Conservation (phyloP, 257 asterid genomes). For the Verbena officinalis region DNA sequence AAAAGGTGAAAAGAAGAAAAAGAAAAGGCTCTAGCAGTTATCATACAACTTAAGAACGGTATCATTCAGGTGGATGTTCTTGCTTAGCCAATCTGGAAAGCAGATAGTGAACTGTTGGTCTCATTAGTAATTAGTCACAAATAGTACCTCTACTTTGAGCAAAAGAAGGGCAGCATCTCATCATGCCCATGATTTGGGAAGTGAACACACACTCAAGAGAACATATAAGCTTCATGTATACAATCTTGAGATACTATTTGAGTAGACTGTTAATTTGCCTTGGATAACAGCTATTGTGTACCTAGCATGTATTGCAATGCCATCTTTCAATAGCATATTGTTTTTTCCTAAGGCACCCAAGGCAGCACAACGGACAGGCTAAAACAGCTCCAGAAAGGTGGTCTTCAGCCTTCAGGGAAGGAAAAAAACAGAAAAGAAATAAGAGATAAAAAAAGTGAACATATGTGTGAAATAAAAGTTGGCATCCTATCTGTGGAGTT, state of each 20-base stretch:
- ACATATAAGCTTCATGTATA: background rate
- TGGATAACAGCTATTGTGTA: background rate
- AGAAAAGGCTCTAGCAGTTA: constrained; percentile 19
- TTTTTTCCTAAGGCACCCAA: too few species aligned
- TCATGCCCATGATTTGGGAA: constrained; percentile 1
- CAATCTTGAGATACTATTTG: constrained; percentile 5
- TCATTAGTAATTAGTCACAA: background rate
- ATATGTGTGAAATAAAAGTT: background rate
- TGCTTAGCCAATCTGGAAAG: background rate
- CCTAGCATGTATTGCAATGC: background rate
- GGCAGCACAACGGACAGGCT: too few species aligned
- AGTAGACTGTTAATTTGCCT: constrained; percentile 4
- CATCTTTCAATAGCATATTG: background rate
- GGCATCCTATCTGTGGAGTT: background rate
- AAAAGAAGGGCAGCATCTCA: constrained; percentile 13
- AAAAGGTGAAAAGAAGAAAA: background rate
- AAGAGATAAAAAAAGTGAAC: too few species aligned
- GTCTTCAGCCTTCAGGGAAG: too few species aligned
- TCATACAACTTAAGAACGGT: background rate
- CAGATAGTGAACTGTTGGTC: constrained; percentile 5
- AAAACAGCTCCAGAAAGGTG: too few species aligned
- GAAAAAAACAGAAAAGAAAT: background rate
- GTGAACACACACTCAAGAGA: background rate
- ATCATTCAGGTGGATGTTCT: constrained; percentile 2
- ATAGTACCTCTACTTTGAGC: background rate